Conservation (phyloP, 495 filamentous ascomycete genomes). For the Geoglossum glabrum region DNA sequence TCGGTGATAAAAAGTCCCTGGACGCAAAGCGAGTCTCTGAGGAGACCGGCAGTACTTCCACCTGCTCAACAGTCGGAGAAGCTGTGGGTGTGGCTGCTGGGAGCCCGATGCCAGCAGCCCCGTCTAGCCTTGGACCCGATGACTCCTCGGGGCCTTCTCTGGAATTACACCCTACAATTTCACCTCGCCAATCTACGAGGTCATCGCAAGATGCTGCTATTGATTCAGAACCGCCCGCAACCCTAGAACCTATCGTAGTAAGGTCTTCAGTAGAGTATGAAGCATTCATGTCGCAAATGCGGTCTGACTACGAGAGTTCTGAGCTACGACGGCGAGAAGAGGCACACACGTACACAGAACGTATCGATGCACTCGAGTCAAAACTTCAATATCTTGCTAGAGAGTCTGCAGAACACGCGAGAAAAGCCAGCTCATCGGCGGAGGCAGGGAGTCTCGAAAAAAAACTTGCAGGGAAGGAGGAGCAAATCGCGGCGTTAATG, state of each 20-base stretch:
- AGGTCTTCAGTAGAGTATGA: conserved; percentile 12
- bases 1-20: not conserved
- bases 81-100: not conserved
- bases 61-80: not conserved
- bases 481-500: conserved; percentile 71
- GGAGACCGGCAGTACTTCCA: not conserved
- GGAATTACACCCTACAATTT: not conserved
- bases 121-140: not conserved
- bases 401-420: conserved; percentile 52
- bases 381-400: conserved; percentile 76
- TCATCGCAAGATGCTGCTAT: not conserved
- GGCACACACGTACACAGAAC: conserved; percentile 60
- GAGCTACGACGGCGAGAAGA: conserved; percentile 58
- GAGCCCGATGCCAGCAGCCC: not conserved
- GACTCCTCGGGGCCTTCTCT: not conserved
- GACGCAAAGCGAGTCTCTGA: not conserved
- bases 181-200: not conserved
- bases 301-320: conserved; percentile 35
- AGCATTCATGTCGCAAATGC: conserved; percentile 22
- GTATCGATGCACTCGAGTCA: conserved; percentile 78
- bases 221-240: conserved; percentile 10
- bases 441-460: conserved; percentile 46
- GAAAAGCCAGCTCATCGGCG: conserved; percentile 37
- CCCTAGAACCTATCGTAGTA: conserved; percentile 5
- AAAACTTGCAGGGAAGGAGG: conserved; percentile 71